Base-by-base conservation (phyloP, 1,284 basidiomycete species). In the Ceratobasidium sp. region DNA sequence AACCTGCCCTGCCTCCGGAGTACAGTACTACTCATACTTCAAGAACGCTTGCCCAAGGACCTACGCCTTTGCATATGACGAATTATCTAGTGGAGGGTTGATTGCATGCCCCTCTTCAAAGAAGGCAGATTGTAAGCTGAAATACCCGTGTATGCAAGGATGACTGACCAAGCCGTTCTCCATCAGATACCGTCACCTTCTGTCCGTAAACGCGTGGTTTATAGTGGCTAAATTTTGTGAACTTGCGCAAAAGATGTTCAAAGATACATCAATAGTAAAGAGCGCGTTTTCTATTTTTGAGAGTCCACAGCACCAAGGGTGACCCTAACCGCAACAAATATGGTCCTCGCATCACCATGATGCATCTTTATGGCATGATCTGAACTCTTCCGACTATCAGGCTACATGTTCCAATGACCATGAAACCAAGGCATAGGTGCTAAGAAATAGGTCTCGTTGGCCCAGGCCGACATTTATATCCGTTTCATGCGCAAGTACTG, bases 31-130 rank as follows among this genome's bases (percentile, higher is more conserved):
- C 44, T 68, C 64, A 13, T 77, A 77, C 78, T 80, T 84, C 81
- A 84, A 80, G 69, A 77, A 44, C 54, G 57, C 40, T 44, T 80
- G 79, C 61, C 78, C 78, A 13, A 73, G 50, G 20, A 50, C 79
- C 0, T 79, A 79, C 67, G 78, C 56, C 28, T 80, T 73, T 64
- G 81, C 83, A 0, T 84, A 81, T 74, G 83, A 84, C 66, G 81
- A 84, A 77, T 77, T 77, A 26, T 81, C 80, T 46, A 80, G 81
- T 4, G 82, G 54, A 20, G 52, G 71, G 0, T 40, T 78, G 26
- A 66, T 64, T 44, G 52, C 40, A 9, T 80, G 78, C n/a, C 10
- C 66, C 38, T n/a, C 79, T 20, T 50, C 48, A 0, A 62, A 61
- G 44, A 69, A 79, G 56, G 48, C 78, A 17, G 71, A 79, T 73